Conservation (phyloP, 2,329 filamentous ascomycete genomes). For the Hypoxylon sp. region DNA sequence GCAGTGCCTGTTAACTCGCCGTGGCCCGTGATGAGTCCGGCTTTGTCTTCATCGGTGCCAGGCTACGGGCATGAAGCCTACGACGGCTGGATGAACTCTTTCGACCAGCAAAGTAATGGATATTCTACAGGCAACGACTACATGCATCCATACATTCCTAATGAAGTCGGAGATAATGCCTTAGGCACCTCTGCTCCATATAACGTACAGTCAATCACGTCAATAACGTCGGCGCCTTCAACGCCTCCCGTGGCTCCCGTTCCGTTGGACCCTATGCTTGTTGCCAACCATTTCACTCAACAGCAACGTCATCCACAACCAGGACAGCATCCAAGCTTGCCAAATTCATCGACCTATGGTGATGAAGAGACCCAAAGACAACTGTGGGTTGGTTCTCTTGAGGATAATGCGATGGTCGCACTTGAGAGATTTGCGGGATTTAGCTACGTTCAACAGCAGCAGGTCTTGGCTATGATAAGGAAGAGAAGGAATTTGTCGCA, state of each 20-base stretch:
- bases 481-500: slow-evolving; percentile 44
- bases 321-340: slow-evolving; percentile 26
- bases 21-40: slow-evolving; percentile 42
- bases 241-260: slow-evolving; percentile 35
- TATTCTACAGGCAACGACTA: slow-evolving; percentile 40
- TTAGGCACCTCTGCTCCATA: slow-evolving; percentile 40
- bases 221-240: slow-evolving; percentile 42
- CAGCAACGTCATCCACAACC: slow-evolving; percentile 38
- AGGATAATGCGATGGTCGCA: slow-evolving; percentile 45
- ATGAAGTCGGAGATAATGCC: slow-evolving; percentile 29
- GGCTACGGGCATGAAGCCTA: slow-evolving; percentile 45
- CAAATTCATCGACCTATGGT: slow-evolving; percentile 34
- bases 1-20: slow-evolving; percentile 34
- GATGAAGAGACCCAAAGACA: slow-evolving; percentile 38
- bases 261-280: slow-evolving; percentile 41
- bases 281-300: slow-evolving; percentile 21
- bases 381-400: slow-evolving; percentile 40
- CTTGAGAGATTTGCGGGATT: slow-evolving; percentile 48
- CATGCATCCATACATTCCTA: slow-evolving; percentile 36
- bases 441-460: slow-evolving; percentile 48
- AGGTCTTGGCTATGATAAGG: slow-evolving; percentile 46
- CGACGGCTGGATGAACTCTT: slow-evolving; percentile 43
- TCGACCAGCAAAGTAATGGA: slow-evolving; percentile 38
- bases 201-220: slow-evolving; percentile 41
- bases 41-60: slow-evolving; percentile 42